phyloP scores from a whole-genome alignment of 768 basidiomycete species.

The Amanita pseudoporphyria region DNA sequence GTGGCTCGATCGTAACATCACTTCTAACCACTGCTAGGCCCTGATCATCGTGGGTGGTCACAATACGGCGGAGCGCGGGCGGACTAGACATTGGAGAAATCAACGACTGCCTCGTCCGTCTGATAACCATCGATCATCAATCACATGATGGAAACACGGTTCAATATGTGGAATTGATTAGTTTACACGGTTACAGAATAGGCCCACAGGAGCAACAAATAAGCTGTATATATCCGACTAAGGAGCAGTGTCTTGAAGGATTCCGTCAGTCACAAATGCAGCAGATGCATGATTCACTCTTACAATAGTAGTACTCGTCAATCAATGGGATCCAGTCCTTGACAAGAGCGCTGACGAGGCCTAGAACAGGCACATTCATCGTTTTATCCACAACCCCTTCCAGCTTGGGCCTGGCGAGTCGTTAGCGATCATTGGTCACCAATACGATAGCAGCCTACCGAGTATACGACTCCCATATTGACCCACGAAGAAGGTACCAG shows the following conservation, averaged over 20 bases:
- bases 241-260: constrained; percentile 27
- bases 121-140: background rate
- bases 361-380: constrained; percentile 50
- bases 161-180: background rate
- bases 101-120: background rate
- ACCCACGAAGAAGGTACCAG: constrained; percentile 80
- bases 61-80: constrained; percentile 36
- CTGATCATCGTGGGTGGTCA: constrained; percentile 36
- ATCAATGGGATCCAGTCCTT: constrained; percentile 86
- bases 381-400: constrained; percentile 50
- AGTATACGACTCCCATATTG: constrained; percentile 77
- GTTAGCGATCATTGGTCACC: constrained; percentile 3
- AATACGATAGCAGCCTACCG: constrained; percentile 28
- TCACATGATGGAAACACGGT: background rate
- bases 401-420: constrained; percentile 59
- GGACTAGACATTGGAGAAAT: constrained; percentile 13
- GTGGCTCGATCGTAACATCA: constrained; percentile 21
- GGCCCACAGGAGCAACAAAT: background rate
- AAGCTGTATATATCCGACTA: constrained; percentile 16
- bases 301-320: constrained; percentile 88
- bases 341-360: constrained; percentile 59
- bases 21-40: constrained; percentile 32
- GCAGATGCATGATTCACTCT: constrained; percentile 20
- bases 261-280: background rate
- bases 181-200: constrained; percentile 1